Evolutionary conservation across 371 early-diverging fungal species (phyloP), one percentile per base, ranked within the genome.

Genomic region (Coemansia sp.): DNA sequence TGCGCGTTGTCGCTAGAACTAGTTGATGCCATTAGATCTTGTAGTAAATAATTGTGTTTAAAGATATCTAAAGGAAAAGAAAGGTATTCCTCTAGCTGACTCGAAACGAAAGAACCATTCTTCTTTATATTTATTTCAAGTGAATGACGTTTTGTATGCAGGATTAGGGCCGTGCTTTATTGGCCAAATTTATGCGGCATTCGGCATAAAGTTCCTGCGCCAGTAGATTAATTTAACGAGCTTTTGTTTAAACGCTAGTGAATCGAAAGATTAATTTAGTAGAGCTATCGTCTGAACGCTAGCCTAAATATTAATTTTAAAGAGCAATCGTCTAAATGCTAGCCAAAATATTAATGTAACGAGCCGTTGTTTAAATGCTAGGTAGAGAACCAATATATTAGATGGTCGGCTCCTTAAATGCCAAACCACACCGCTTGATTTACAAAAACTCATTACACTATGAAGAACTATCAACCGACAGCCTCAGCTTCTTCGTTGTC

Each of bases 401-500:
- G 33, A 33, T 33, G 33, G 9, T 33, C 33, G 33, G 33, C 33
- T 8, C 33, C 2, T 33, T 8, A 33, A 33, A 33, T 8, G 33
- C 33, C 33, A 33, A 9, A 33, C 33, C 33, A 33, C 33, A 8
- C 2, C 8, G 21, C 21, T 33, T 33, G 33, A 33, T 33, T 33
- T 33, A 33, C 33, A 33, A 33, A 33, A 33, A 33, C 2, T 7
- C 33, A 33, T 33, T 33, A 33, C 33, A 33, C 33, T 33, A 33
- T 8, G 33, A 61, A 5, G 48, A 28, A 30, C 30, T 25, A 25
- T 77, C 78, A 2, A 77, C 63, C 8, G 78, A 78, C 9, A 78
- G 62, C 21, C 66, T 58, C 21, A 78, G 63, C 58, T 78, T 78
- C 55, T 78, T 78, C 0, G 74, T 69, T 12, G 56, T 26, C 3